A percentile compares a stretch with the other conserved stretches of the same genome.
phyloP scores from a whole-genome alignment of 108 stramenopile genomes.

The Pseudonitzschia multistriata region DNA sequence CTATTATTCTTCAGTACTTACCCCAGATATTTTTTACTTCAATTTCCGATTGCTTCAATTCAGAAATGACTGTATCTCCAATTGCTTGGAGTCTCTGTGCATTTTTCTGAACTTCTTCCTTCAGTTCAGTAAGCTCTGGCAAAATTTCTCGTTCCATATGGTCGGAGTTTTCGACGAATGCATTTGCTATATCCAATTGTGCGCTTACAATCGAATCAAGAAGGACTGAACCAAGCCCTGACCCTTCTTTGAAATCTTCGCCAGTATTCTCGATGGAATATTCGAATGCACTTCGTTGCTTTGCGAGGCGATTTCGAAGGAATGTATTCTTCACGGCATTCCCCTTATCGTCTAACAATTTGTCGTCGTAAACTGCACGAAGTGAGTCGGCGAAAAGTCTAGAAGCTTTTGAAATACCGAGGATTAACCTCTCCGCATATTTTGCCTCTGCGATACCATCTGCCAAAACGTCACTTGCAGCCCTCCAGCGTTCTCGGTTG shows the following conservation, averaged over 20 bases:
- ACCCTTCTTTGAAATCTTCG: slow-evolving; percentile 22
- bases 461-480: slow-evolving; percentile 15
- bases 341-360: slow-evolving; percentile 31
- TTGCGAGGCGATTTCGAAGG: slow-evolving; percentile 30
- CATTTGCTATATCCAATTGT: slow-evolving; percentile 22
- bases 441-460: slow-evolving; percentile 28
- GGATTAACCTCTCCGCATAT: slow-evolving; percentile 31
- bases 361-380: slow-evolving; percentile 30
- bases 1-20: slow-evolving; percentile 28
- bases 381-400: slow-evolving; percentile 27
- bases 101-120: slow-evolving; percentile 2
- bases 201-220: slow-evolving; percentile 27
- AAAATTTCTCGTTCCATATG: slow-evolving; percentile 30
- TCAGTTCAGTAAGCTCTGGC: slow-evolving; percentile 27
- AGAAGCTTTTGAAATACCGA: slow-evolving; percentile 29
- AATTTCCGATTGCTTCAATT: slow-evolving; percentile 61
- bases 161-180: slow-evolving; percentile 24
- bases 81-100: slow-evolving; percentile 16
- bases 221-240: slow-evolving; percentile 20
- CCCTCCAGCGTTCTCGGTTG: slow-evolving; percentile 20
- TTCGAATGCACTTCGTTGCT: slow-evolving; percentile 20
- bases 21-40: slow-evolving; percentile 66
- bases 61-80: slow-evolving; percentile 58
- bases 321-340: slow-evolving; percentile 34
- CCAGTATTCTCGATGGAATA: slow-evolving; percentile 32